A percentile compares a stretch with the other conserved stretches of the same genome.
phyloP scores from a whole-genome alignment of 2,329 filamentous ascomycete species.

The Lachnellula cervina region DNA sequence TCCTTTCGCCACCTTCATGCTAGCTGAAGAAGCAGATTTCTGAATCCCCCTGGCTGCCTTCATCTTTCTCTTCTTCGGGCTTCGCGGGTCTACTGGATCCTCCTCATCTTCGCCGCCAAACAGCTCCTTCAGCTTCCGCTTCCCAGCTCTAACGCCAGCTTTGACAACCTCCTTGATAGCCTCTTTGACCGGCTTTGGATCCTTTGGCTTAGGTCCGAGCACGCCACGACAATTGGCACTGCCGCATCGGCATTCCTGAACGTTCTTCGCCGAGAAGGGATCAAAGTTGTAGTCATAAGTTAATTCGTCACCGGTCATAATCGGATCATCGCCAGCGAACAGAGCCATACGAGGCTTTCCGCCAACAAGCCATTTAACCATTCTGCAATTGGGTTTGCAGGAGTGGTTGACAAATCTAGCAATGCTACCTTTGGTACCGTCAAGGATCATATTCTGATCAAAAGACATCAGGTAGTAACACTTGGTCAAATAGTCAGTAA shows the following conservation, averaged over 20 bases:
- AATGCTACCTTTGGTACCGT: constrained; percentile 92
- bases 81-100: constrained; percentile 14
- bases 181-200: constrained; percentile 46
- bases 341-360: constrained; percentile 94
- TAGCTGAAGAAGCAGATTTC: constrained; percentile 30
- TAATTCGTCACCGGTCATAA: constrained; percentile 91
- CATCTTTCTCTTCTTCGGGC: constrained; percentile 45
- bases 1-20: constrained; percentile 33
- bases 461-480: constrained; percentile 99
- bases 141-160: constrained; percentile 41
- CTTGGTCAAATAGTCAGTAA: constrained; percentile 40
- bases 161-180: constrained; percentile 33
- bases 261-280: constrained; percentile 64
- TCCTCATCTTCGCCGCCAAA: constrained; percentile 33
- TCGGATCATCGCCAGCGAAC: constrained; percentile 83
- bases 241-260: constrained; percentile 62
- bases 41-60: constrained; percentile 35
- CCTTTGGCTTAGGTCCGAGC: constrained; percentile 56
- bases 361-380: constrained; percentile 96
- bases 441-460: constrained; percentile 97
- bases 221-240: constrained; percentile 60
- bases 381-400: constrained; percentile 91
- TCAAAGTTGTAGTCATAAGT: constrained; percentile 87
- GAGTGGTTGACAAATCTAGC: constrained; percentile 98
- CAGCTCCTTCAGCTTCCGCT: constrained; percentile 53